Conservation (phyloP, 2,329 filamentous ascomycete genomes). For the Calonectria pseudoreteaudii region DNA sequence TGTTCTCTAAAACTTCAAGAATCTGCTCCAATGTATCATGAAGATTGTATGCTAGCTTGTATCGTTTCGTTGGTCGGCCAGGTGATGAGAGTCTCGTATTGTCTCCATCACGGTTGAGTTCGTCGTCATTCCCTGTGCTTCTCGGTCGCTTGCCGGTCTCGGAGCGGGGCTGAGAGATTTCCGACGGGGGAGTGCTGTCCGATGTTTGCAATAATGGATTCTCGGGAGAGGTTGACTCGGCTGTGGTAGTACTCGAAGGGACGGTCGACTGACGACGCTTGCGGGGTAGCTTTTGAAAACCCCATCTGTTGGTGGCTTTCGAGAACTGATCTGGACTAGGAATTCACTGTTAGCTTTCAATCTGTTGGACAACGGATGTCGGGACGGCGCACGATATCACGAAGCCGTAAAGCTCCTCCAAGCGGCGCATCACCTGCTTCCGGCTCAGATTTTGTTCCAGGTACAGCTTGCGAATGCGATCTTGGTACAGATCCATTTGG, state of each 20-base stretch:
- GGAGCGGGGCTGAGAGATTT: background rate
- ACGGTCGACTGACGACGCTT: no score
- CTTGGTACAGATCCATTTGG: constrained; percentile 7
- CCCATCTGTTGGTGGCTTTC: constrained; percentile 5
- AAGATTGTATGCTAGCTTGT: no score
- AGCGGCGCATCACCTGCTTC: background rate
- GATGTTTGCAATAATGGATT: background rate
- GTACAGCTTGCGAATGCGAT: constrained; percentile 5
- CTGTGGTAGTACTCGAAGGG: no score
- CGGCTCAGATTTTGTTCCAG: constrained; percentile 2
- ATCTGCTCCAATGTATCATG: no score
- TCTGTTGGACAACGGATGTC: no score
- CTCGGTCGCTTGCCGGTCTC: background rate
- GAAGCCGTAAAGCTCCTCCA: background rate
- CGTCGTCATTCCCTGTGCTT: background rate
- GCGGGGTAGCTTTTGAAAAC: constrained; percentile 6
- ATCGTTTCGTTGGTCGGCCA: background rate
- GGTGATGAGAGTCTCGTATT: background rate
- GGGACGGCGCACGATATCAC: background rate
- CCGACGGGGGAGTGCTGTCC: background rate
- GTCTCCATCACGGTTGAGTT: no score
- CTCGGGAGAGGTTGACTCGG: background rate
- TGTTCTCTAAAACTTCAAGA: no score
- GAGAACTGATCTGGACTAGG: constrained; percentile 4
- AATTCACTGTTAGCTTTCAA: background rate